Base-by-base conservation (phyloP, 129 eudicot species). In the Pittosporum tobira region DNA sequence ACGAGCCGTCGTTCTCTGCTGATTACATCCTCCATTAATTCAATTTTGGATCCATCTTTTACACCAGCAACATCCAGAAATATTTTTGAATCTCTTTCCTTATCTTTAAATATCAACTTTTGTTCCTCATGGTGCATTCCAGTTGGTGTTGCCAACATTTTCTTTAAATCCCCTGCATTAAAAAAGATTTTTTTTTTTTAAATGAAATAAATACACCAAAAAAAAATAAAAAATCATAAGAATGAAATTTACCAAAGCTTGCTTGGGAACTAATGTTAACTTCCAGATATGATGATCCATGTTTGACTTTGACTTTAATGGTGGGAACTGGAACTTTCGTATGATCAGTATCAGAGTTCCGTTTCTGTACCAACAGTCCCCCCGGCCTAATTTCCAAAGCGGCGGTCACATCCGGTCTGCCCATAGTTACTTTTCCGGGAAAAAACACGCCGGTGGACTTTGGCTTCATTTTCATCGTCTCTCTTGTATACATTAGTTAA, bases 311-410 rank as follows among this genome's bases (percentile, higher is more conserved):
- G 72, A 89, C 81, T 78, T 67, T 85, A 65, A 85, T 82, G 49
- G 62, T 77, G 4, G 88, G 84, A 72, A 76, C 75, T 6, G 47
- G 21, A 28, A 26, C 53, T 62, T 77, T 66, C 57, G 59, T 68
- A 44, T 70, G 80, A 62, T 72, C 73, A 21, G 76, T 77, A 84
- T 89, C 95, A 44, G 88, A 81, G 47, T 71, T 89, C 65, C 97
- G 77, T 77, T 85, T 82, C 65, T 89, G 97, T 13, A 89, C 97
- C 70, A 89, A 73, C 95, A 89, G 82, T 19, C 95, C 97, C 31
- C 97, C 77, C 14, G 97, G 97, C 78, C 97, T 75, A 22, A 84
- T 60, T 31, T 89, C 93, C 91, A 77, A 79, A 43, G 68, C 85
- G 11, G 67, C 75, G 31, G 61, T 62, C 37, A 37, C 70, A 58